These are phyloP conservation scores for Pharus latifolius DNA, from an alignment of 176 grass and related monocot genomes.

Conservation along the genomic window DNA sequence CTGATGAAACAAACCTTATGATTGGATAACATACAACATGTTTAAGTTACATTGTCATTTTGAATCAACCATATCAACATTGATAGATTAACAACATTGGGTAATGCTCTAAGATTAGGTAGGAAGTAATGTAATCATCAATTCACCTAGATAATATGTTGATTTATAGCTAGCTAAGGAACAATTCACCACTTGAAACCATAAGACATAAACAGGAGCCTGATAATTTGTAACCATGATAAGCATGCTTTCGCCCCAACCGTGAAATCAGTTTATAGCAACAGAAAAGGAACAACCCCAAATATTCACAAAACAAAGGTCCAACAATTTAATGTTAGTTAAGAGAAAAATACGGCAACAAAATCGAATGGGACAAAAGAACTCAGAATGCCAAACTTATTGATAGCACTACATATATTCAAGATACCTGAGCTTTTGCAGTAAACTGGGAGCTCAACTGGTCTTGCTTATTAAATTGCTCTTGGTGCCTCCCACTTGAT, in stretches of 20 bases:
- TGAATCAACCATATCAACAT: not conserved
- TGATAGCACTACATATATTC: constrained; percentile 1
- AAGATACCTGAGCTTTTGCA: constrained; percentile 30
- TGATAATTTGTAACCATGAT: not conserved
- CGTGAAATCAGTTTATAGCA: not conserved
- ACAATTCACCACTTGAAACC: not conserved
- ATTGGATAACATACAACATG: not conserved
- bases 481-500: constrained; percentile 31
- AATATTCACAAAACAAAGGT: not conserved
- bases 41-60: not conserved
- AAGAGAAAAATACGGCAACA: not conserved
- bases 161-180: not conserved
- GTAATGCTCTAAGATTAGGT: not conserved
- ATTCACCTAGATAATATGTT: not conserved
- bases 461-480: constrained; percentile 33
- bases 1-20: not conserved
- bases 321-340: not conserved
- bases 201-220: too few species aligned
- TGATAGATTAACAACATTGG: not conserved
- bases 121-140: not conserved
- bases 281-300: not conserved
- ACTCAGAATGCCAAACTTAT: not conserved
- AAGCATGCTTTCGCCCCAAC: not conserved
- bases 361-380: not conserved
- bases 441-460: constrained; percentile 30